phyloP scores from a whole-genome alignment of 257 asterid genomes.

The Avicennia marina region DNA sequence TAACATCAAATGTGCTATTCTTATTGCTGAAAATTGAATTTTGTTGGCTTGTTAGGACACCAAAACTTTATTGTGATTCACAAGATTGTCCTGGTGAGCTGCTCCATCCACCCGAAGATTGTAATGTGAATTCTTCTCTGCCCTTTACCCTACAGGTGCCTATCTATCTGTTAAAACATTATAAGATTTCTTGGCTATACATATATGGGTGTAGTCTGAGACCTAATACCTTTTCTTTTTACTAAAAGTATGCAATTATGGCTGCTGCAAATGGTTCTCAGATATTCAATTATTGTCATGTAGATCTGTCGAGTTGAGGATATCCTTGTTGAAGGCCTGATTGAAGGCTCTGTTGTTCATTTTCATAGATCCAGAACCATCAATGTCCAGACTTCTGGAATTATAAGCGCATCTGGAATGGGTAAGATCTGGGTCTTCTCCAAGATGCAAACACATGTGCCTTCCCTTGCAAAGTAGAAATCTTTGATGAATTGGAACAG shows the following conservation, averaged over 20 bases:
- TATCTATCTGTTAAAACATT: too few species aligned
- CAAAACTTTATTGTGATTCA: conserved; percentile 68
- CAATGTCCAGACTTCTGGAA: conserved; percentile 66
- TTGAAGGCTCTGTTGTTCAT: conserved; percentile 98
- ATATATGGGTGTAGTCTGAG: too few species aligned
- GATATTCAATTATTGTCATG: not conserved
- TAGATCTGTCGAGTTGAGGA: conserved; percentile 99
- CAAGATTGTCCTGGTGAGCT: conserved; percentile 82
- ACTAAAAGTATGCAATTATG: too few species aligned
- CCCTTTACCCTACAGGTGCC: conserved; percentile 94
- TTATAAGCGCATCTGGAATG: conserved; percentile 91
- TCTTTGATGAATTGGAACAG: not conserved
- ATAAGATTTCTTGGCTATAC: too few species aligned
- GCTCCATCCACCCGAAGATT: conserved; percentile 98
- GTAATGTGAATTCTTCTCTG: conserved; percentile 96
- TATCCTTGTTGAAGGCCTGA: conserved; percentile 85
- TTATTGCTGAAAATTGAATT: conserved; percentile 10
- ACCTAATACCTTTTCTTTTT: too few species aligned
- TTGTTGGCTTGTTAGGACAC: conserved; percentile 48
- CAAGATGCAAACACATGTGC: not conserved
- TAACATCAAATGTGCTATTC: not conserved
- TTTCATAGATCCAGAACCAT: conserved; percentile 93
- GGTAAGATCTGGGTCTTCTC: conserved; percentile 38
- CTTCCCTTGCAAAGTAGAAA: not conserved
- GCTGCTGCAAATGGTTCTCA: not conserved